Evolutionary conservation across 2,329 filamentous ascomycete genomes (phyloP), one percentile per base, ranked within the genome.

Genomic region (Ophiocordyceps camponoti-floridani): DNA sequence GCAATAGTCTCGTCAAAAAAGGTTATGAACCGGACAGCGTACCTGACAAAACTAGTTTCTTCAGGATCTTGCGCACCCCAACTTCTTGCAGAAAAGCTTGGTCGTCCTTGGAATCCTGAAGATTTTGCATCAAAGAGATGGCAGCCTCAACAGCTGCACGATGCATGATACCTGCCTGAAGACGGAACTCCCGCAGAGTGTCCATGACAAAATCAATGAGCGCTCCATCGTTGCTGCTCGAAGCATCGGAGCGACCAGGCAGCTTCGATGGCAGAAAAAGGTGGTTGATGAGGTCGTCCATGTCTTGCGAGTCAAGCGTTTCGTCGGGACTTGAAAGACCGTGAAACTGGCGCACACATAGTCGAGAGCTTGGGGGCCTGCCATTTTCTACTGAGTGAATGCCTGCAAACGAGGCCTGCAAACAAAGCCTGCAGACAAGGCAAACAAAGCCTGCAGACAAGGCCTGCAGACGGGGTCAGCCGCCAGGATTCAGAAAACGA

Each of bases 191-290:
- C 27, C 4, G 28, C 26, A 38, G 40, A 14, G 16, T 44, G 19
- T 19, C 23, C 4, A 45, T 28, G 1, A 47, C 27, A 4, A 30
- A 27, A 19, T 26, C 23, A 27, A 41, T 26, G 14, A 31, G 43
- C 14, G 31, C 10, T 13, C 9, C 27, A 10, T 40, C 19, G 18
- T 44, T 38, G 5, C 11, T 12, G 7, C 7, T 2, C 16, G 27
- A 33, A 28, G 26, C 13, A 43, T 43, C n/a, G 13, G 18, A 4
- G 23, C 35, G 27, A 16, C 37, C 28, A 7, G 47, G 47, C 6
- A 48, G 44, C 27, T 40, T 31, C 3, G 31, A 41, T 14, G 44
- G 47, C 33, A 48, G 19, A 16, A 48, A 44, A 23, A 44, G 33
- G 19, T 44, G 23, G 14, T 42, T 12, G 16, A 31, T 18, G 27